phyloP scores from a whole-genome alignment of 2,329 filamentous ascomycete genomes.

The Cryphonectria japonica region DNA sequence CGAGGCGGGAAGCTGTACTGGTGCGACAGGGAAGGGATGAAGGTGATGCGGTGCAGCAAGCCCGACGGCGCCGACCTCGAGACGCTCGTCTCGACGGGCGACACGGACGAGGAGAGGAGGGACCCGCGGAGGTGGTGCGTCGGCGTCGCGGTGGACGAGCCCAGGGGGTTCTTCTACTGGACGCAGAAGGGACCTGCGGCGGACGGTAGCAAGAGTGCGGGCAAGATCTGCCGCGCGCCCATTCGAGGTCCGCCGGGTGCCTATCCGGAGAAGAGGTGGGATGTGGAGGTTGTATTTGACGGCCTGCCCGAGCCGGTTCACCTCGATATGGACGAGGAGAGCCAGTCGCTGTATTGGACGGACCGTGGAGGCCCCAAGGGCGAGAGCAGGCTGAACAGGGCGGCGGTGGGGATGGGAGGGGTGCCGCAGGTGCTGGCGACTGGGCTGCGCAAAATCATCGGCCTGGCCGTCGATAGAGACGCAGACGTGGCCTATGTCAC shows the following conservation, averaged over 20 bases:
- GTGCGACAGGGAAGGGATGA: constrained; percentile 49
- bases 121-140: constrained; percentile 56
- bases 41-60: constrained; percentile 44
- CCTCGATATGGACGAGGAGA: constrained; percentile 54
- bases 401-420: constrained; percentile 28
- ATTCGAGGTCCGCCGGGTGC: constrained; percentile 44
- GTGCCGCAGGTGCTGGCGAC: constrained; percentile 24
- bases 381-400: constrained; percentile 57
- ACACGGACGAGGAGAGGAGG: constrained; percentile 27
- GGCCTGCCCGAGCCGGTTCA: constrained; percentile 61
- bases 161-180: constrained; percentile 56
- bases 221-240: constrained; percentile 56
- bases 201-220: constrained; percentile 40
- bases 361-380: constrained; percentile 61
- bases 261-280: constrained; percentile 37
- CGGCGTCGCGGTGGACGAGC: constrained; percentile 53
- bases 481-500: constrained; percentile 24
- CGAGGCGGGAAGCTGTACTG: constrained; percentile 46
- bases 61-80: constrained; percentile 46
- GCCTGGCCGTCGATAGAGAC: constrained; percentile 22
- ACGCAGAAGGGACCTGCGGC: constrained; percentile 62
- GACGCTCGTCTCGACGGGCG: constrained; percentile 39
- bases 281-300: constrained; percentile 48
- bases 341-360: constrained; percentile 59
- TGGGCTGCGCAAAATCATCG: constrained; percentile 24